These are phyloP conservation scores for Platanus orientalis DNA, from an alignment of 164 flowering plant species.

Conservation along the genomic window DNA sequence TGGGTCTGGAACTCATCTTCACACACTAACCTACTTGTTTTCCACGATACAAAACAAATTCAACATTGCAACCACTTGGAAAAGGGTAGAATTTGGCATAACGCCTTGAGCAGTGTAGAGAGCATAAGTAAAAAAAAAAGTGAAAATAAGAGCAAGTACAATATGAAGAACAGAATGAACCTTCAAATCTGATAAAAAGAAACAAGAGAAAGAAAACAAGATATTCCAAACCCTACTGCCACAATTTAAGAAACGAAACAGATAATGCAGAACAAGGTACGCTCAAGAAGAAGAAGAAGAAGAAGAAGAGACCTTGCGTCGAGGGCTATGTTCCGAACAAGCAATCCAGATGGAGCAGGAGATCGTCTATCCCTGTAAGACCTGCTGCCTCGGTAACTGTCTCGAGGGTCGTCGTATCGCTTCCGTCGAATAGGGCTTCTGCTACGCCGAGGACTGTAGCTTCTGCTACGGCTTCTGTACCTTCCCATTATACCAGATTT, in stretches of 20 bases:
- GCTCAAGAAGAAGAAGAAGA: background rate
- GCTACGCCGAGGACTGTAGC: conserved; percentile 53
- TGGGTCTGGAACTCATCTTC: too few species aligned
- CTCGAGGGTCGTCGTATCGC: conserved; percentile 51
- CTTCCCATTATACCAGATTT: conserved; percentile 38
- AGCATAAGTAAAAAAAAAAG: background rate
- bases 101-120: too few species aligned
- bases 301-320: conserved; percentile 53
- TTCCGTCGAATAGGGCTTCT: conserved; percentile 47
- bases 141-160: background rate
- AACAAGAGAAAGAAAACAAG: background rate
- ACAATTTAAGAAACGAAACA: background rate
- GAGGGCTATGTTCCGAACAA: conserved; percentile 85
- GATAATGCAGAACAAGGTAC: background rate
- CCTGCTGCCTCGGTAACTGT: conserved; percentile 34
- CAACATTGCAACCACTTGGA: too few species aligned
- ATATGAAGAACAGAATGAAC: background rate
- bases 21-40: too few species aligned
- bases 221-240: background rate
- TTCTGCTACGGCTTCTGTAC: conserved; percentile 52
- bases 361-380: conserved; percentile 57
- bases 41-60: too few species aligned
- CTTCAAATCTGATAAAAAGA: background rate
- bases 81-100: too few species aligned
- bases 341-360: conserved; percentile 73